phyloP scores from a whole-genome alignment of 108 stramenopile species.

The Fragilariopsis cylindrus region DNA sequence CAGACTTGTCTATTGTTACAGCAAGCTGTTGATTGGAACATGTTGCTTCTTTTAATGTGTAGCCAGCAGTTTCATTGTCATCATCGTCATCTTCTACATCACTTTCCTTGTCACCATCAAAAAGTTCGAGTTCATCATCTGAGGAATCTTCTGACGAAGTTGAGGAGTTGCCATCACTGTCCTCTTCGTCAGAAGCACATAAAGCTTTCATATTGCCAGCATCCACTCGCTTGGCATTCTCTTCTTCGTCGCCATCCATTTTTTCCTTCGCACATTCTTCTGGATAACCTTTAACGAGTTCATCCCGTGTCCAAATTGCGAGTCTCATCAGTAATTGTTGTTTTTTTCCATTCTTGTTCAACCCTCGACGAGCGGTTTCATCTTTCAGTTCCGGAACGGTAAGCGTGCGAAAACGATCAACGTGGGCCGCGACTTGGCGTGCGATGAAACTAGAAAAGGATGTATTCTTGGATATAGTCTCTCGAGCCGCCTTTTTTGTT shows the following conservation, averaged over 20 bases:
- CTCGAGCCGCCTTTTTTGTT: conserved; percentile 44
- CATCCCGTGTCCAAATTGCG: conserved; percentile 79
- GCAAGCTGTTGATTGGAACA: neutral
- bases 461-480: conserved; percentile 60
- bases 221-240: neutral
- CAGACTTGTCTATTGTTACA: neutral
- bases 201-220: neutral
- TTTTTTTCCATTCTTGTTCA: conserved; percentile 69
- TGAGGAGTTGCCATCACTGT: conserved; percentile 37
- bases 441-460: conserved; percentile 79
- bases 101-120: conserved; percentile 9
- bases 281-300: conserved; percentile 46
- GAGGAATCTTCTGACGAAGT: conserved; percentile 22
- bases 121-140: conserved; percentile 54
- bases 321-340: conserved; percentile 70
- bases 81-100: conserved; percentile 19
- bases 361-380: conserved; percentile 60
- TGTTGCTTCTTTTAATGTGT: neutral
- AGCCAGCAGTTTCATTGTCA: conserved; percentile 6
- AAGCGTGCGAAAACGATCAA: conserved; percentile 55
- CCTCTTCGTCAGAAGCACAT: conserved; percentile 23
- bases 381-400: conserved; percentile 77
- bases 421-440: conserved; percentile 71
- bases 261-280: conserved; percentile 21
- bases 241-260: neutral